These are phyloP conservation scores for Cryphonectria nitschkei DNA, from an alignment of 2,329 filamentous ascomycete genomes.

Conservation along the genomic window DNA sequence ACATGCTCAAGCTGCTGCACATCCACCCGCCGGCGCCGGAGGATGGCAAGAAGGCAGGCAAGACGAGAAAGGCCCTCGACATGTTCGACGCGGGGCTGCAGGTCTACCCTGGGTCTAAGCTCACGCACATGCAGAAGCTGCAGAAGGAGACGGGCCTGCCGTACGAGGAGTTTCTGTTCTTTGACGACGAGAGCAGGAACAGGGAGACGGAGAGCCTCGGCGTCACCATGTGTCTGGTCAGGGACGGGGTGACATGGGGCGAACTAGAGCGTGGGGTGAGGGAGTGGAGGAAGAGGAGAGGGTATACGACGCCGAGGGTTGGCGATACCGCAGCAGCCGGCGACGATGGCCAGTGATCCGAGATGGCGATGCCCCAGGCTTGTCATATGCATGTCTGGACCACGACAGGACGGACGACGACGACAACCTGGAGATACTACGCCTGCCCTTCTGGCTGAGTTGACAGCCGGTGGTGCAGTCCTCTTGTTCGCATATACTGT, in stretches of 20 bases:
- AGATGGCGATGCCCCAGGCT: background rate
- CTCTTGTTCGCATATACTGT: no score
- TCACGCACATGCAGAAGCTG: slow-evolving; percentile 79
- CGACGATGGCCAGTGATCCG: background rate
- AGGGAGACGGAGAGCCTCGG: slow-evolving; percentile 78
- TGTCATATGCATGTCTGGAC: no score
- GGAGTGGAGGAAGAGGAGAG: slow-evolving; percentile 78
- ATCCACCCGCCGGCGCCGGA: slow-evolving; percentile 44
- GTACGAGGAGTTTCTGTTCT: slow-evolving; percentile 90
- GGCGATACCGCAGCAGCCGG: background rate
- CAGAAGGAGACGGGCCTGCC: slow-evolving; percentile 70
- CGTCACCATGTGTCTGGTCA: slow-evolving; percentile 81
- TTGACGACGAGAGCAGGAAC: slow-evolving; percentile 90
- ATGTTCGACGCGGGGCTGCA: slow-evolving; percentile 65
- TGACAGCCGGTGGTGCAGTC: no score
- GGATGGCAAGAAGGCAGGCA: slow-evolving; percentile 34
- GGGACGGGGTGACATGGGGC: slow-evolving; percentile 74
- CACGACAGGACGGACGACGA: no score
- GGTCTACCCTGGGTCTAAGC: slow-evolving; percentile 79
- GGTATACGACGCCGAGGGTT: slow-evolving; percentile 31
- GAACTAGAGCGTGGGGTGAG: slow-evolving; percentile 80
- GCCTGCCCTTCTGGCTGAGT: no score
- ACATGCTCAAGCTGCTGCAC: slow-evolving; percentile 78
- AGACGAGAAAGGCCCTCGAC: slow-evolving; percentile 55
- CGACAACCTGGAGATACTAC: no score